Evolutionary conservation across 179 eudicot species (phyloP).

Genomic region (Patellifolia procumbens): DNA sequence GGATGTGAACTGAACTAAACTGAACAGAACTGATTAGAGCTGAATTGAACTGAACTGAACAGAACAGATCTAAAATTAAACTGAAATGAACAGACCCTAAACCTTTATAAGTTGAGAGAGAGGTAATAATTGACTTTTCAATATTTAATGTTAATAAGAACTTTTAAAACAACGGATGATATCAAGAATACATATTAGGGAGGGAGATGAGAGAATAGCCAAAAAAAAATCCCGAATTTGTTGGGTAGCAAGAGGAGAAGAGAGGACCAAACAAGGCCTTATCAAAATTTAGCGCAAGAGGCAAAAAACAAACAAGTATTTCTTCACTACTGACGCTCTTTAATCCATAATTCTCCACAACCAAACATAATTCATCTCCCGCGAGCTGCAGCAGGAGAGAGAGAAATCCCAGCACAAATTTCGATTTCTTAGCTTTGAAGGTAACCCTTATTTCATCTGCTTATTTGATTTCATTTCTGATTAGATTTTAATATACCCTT

Average conservation of each 20-base stretch:
- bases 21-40: no score
- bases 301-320: neutral
- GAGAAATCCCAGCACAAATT: constrained; percentile 1
- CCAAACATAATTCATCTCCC: constrained; percentile 6
- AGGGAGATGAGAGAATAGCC: neutral
- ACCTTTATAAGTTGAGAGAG: no score
- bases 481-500: no score
- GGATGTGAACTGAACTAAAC: no score
- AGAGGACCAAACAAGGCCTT: constrained; percentile 61
- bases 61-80: no score
- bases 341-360: neutral
- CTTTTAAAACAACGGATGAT: no score
- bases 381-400: constrained; percentile 4
- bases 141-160: no score
- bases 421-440: constrained; percentile 23
- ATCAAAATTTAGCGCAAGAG: constrained; percentile 31
- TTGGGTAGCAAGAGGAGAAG: constrained; percentile 26
- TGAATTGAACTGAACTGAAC: no score
- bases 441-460: neutral
- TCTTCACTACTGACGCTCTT: neutral
- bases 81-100: no score
- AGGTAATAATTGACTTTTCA: no score
- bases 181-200: neutral
- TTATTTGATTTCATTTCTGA: neutral
- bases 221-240: constrained; percentile 29